phyloP scores from a whole-genome alignment of 495 filamentous ascomycete species.

The Saxophila tyrrhenica region DNA sequence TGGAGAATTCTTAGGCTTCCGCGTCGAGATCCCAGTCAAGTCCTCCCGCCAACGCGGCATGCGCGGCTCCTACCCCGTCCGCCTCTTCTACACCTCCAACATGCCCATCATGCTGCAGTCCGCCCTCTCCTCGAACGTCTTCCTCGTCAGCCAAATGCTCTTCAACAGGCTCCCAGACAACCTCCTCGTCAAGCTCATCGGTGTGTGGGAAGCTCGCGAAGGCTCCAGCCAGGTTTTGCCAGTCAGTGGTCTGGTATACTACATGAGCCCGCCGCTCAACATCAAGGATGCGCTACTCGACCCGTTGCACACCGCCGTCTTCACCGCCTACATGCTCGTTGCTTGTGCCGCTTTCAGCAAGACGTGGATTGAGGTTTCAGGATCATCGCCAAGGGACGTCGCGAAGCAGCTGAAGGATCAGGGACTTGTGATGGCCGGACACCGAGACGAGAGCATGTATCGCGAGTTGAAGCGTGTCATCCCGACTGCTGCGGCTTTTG shows the following conservation, averaged over 20 bases:
- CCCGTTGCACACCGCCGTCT: slow-evolving; percentile 91
- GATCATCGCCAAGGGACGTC: slow-evolving; percentile 92
- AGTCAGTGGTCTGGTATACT: slow-evolving; percentile 87
- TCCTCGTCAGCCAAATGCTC: slow-evolving; percentile 96
- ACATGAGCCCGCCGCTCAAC: slow-evolving; percentile 97
- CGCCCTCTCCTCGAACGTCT: slow-evolving; percentile 95
- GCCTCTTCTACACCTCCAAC: slow-evolving; percentile 80
- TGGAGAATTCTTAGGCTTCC: slow-evolving; percentile 53
- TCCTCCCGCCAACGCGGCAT: slow-evolving; percentile 97
- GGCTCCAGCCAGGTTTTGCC: slow-evolving; percentile 93
- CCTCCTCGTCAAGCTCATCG: slow-evolving; percentile 88
- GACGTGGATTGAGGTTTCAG: slow-evolving; percentile 99
- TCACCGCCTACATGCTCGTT: slow-evolving; percentile 91
- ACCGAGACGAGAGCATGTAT: slow-evolving; percentile 99
- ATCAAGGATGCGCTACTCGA: slow-evolving; percentile 93
- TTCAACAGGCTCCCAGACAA: slow-evolving; percentile 98
- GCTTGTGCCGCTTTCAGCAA: slow-evolving; percentile 99
- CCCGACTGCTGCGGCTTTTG: slow-evolving; percentile 94
- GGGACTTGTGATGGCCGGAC: slow-evolving; percentile 97
- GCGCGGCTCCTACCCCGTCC: slow-evolving; percentile 68
- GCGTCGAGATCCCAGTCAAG: slow-evolving; percentile 99
- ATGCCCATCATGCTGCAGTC: slow-evolving; percentile 99
- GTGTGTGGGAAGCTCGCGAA: slow-evolving; percentile 96
- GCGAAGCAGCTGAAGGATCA: slow-evolving; percentile 99
- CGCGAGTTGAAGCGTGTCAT: slow-evolving; percentile 99